Percentiles rank a stretch among this genome's conserved stretches.
phyloP scores from a whole-genome alignment of 306 rosid species.

The Mucuna pruriens region DNA sequence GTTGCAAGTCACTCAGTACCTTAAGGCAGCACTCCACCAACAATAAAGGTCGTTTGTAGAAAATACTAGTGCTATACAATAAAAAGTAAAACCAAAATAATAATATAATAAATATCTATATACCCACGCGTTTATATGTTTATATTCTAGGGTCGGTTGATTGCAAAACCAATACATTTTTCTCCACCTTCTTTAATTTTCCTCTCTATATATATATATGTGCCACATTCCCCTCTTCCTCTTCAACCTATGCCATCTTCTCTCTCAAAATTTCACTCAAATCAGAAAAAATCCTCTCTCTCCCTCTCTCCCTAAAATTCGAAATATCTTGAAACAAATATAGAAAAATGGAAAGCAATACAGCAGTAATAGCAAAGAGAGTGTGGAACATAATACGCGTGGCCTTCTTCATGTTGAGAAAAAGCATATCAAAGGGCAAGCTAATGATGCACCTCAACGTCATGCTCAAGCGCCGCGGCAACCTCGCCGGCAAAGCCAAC shows the following conservation, averaged over 20 bases:
- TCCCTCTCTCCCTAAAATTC: slow-evolving; percentile 22
- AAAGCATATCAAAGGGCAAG: slow-evolving; percentile 77
- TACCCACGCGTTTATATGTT: too few species aligned
- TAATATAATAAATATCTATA: too few species aligned
- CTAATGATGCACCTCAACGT: slow-evolving; percentile 69
- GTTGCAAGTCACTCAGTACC: too few species aligned
- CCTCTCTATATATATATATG: slow-evolving; percentile 42
- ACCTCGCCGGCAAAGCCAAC: slow-evolving; percentile 79
- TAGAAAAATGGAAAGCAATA: slow-evolving; percentile 58
- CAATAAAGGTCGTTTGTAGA: too few species aligned
- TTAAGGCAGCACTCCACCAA: too few species aligned
- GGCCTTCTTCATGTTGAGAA: slow-evolving; percentile 71
- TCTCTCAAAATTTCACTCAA: not conserved
- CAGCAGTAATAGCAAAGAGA: slow-evolving; percentile 57
- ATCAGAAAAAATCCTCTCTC: not conserved
- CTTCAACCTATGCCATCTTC: slow-evolving; percentile 31
- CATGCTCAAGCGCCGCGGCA: slow-evolving; percentile 82
- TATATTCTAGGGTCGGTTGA: too few species aligned
- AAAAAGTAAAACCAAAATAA: too few species aligned
- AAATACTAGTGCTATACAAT: too few species aligned
- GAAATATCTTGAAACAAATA: not conserved
- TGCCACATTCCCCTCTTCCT: slow-evolving; percentile 4
- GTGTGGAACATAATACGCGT: slow-evolving; percentile 68
- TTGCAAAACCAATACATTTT: slow-evolving; percentile 36
- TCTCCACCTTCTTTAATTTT: slow-evolving; percentile 5